phyloP scores from a whole-genome alignment of 345 rosid species.

The Brassica napus region DNA sequence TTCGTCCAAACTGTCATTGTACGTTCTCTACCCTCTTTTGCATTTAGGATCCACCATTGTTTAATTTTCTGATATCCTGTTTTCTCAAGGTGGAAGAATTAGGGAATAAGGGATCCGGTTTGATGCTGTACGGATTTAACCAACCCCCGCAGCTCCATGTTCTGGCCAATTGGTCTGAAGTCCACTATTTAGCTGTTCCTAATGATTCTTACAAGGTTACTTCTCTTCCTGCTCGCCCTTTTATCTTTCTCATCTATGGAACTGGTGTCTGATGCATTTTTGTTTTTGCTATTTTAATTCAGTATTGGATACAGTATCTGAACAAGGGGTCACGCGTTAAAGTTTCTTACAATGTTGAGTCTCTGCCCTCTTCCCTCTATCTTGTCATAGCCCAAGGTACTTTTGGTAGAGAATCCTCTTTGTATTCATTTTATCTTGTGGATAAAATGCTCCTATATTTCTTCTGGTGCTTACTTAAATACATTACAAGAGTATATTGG shows the following conservation, averaged over 20 bases:
- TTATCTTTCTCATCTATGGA: conserved; percentile 4
- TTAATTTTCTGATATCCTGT: not conserved
- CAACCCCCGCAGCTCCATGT: conserved; percentile 71
- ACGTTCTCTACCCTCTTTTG: conserved; percentile 16
- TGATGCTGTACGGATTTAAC: conserved; percentile 61
- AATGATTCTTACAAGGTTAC: conserved; percentile 77
- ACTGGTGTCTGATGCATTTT: not conserved
- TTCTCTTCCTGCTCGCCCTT: conserved; percentile 15
- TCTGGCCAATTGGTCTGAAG: conserved; percentile 57
- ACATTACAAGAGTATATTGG: not conserved
- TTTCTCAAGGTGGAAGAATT: conserved; percentile 65
- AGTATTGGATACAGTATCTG: conserved; percentile 80
- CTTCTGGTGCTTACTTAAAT: not conserved
- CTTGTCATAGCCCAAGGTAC: conserved; percentile 88
- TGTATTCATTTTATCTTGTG: not conserved
- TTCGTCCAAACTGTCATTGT: conserved; percentile 87
- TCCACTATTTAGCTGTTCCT: conserved; percentile 49
- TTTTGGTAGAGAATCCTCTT: not conserved
- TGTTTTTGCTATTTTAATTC: conserved; percentile 1
- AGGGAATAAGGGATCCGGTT: conserved; percentile 51
- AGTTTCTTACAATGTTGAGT: conserved; percentile 63
- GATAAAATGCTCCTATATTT: not conserved
- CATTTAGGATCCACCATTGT: not conserved
- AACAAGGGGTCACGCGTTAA: conserved; percentile 77
- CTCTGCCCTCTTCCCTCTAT: conserved; percentile 58